Percentiles rank a stretch among this genome's conserved stretches.
These are phyloP conservation scores for Silybum marianum DNA, from an alignment of 129 eudicot species.

Conservation along the genomic window DNA sequence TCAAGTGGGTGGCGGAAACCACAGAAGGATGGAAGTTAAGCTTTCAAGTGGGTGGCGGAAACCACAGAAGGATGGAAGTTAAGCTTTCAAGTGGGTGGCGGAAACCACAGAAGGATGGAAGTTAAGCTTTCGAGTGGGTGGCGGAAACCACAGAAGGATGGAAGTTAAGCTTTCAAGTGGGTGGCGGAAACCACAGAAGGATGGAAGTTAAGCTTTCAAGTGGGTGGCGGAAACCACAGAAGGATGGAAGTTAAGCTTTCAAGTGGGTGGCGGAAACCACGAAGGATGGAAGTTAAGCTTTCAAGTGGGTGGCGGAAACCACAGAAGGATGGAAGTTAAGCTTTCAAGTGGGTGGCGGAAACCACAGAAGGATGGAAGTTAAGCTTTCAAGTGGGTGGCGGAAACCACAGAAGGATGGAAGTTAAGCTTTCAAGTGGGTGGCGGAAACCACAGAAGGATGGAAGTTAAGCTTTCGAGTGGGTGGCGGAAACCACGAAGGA, in stretches of 20 bases:
- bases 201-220: neutral
- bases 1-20: constrained; percentile 25
- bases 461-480: constrained; percentile 18
- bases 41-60: constrained; percentile 28
- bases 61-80: neutral
- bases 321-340: neutral
- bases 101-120: neutral
- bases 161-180: constrained; percentile 19
- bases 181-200: constrained; percentile 14
- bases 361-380: neutral
- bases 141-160: constrained; percentile 4
- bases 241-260: too few species aligned
- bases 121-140: constrained; percentile 28
- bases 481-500: constrained; percentile 12
- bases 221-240: constrained; percentile 22
- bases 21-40: neutral
- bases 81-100: constrained; percentile 32
- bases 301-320: constrained; percentile 25
- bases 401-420: neutral
- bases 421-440: constrained; percentile 28
- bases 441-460: constrained; percentile 4
- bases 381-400: constrained; percentile 32
- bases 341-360: constrained; percentile 28
- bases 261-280: constrained; percentile 23
- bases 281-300: neutral